Conservation (phyloP, 1,139 yeast species). For the Candida sp. region DNA sequence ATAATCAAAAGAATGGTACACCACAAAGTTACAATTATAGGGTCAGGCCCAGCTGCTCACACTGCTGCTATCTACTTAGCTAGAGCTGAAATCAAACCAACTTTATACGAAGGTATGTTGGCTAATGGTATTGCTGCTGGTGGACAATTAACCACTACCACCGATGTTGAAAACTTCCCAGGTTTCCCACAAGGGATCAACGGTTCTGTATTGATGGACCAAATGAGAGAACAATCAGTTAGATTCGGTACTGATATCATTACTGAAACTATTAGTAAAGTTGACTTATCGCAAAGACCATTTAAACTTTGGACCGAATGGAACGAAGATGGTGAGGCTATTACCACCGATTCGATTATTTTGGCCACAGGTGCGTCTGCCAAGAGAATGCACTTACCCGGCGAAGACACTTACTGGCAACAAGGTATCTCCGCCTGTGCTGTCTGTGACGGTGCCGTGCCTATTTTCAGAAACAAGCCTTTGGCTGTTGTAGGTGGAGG, state of each 20-base stretch:
- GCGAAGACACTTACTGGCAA: conserved; percentile 98
- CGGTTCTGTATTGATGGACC: conserved; percentile 87
- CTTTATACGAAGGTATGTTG: conserved; percentile 90
- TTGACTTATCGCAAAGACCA: conserved; percentile 81
- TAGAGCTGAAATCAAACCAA: conserved; percentile 94
- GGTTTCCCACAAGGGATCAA: conserved; percentile 96
- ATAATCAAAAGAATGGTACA: conserved; percentile 60
- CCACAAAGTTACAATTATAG: conserved; percentile 86
- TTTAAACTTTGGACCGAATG: conserved; percentile 97
- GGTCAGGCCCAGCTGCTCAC: conserved; percentile 99
- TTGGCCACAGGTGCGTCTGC: conserved; percentile 99
- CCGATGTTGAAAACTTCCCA: conserved; percentile 97
- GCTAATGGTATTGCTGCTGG: conserved; percentile 99
- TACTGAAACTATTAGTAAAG: conserved; percentile 91
- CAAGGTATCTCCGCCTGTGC: conserved; percentile 99
- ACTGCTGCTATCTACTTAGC: conserved; percentile 97
- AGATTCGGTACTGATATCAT: conserved; percentile 91
- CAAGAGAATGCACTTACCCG: conserved; percentile 88
- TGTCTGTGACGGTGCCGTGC: conserved; percentile 99
- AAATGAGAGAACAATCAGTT: conserved; percentile 84
- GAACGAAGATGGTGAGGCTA: conserved; percentile 84
- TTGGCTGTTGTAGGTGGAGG: conserved; percentile 98
- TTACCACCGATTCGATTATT: conserved; percentile 88
- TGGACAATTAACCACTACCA: conserved; percentile 97
- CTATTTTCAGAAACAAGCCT: conserved; percentile 96